Conservation (phyloP, 2,329 filamentous ascomycete genomes). For the Colletotrichum trifolii region DNA sequence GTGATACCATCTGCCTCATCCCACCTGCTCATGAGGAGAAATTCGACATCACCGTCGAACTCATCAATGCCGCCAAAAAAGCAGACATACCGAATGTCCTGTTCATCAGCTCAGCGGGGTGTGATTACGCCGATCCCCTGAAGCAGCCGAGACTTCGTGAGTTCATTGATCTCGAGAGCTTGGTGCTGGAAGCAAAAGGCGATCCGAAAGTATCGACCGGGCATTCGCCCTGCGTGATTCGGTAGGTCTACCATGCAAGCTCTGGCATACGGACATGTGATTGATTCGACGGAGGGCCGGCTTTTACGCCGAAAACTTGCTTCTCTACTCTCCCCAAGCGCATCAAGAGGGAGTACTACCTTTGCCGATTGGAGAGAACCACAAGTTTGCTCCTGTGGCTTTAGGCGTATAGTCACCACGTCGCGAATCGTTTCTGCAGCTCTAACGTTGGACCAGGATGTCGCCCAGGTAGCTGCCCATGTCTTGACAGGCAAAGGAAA, state of each 20-base stretch:
- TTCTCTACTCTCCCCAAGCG: slow-evolving; percentile 58
- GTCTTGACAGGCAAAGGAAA: slow-evolving; percentile 59
- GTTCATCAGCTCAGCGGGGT: slow-evolving; percentile 60
- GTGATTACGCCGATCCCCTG: slow-evolving; percentile 59
- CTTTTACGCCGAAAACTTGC: slow-evolving; percentile 64
- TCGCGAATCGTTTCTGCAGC: neutral
- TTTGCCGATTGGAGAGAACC: slow-evolving; percentile 56
- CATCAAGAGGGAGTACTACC: slow-evolving; percentile 56
- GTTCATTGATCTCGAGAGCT: slow-evolving; percentile 61
- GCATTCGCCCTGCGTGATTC: slow-evolving; percentile 57
- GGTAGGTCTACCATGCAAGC: slow-evolving; percentile 43
- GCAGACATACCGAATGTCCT: slow-evolving; percentile 57
- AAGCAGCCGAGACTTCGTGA: slow-evolving; percentile 61
- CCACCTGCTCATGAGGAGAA: slow-evolving; percentile 60
- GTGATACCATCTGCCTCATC: slow-evolving; percentile 61
- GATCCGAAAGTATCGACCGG: slow-evolving; percentile 51
- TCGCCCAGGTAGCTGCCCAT: slow-evolving; percentile 59
- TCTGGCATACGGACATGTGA: neutral
- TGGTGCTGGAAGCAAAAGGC: slow-evolving; percentile 56
- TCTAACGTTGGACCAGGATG: slow-evolving; percentile 46
- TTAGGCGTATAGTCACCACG: slow-evolving; percentile 49
- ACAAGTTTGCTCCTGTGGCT: slow-evolving; percentile 62
- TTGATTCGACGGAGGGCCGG: slow-evolving; percentile 49
- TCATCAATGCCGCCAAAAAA: slow-evolving; percentile 57
- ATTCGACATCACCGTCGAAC: slow-evolving; percentile 56